These are phyloP conservation scores for Suillus luteus DNA, from an alignment of 768 basidiomycete species.

Conservation along the genomic window DNA sequence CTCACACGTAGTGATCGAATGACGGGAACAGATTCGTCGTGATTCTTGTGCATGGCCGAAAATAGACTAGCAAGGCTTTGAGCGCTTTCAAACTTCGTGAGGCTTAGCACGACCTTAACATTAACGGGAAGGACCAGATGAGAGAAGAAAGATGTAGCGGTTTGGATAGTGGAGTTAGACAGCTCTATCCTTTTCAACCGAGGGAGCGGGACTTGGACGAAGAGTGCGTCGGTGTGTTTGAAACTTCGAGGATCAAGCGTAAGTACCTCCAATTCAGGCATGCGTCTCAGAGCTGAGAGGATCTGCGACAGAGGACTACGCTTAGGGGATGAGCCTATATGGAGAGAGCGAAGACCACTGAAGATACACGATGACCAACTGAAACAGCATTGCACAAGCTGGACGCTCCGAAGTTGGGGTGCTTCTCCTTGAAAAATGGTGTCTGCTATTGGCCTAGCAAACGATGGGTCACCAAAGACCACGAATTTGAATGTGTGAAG, in stretches of 20 bases:
- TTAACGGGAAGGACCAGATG: neutral
- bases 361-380: slow-evolving; percentile 40
- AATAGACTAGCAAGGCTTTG: neutral
- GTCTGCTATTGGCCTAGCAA: slow-evolving; percentile 25
- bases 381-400: slow-evolving; percentile 38
- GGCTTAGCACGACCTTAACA: neutral
- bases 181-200: neutral
- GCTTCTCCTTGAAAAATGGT: slow-evolving; percentile 34
- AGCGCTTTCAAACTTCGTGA: neutral
- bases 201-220: neutral
- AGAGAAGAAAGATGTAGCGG: neutral
- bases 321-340: slow-evolving; percentile 25
- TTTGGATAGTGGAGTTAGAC: neutral
- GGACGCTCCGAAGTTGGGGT: slow-evolving; percentile 37
- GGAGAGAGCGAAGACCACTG: slow-evolving; percentile 38
- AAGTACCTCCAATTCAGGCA: slow-evolving; percentile 36
- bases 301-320: slow-evolving; percentile 35
- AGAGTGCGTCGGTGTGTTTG: neutral
- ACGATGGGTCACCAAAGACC: slow-evolving; percentile 21
- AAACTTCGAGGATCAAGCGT: slow-evolving; percentile 28
- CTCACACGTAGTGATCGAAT: neutral
- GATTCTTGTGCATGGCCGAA: neutral
- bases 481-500: slow-evolving; percentile 33
- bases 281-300: slow-evolving; percentile 34
- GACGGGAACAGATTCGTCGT: neutral